A percentile compares a stretch with the other conserved stretches of the same genome.
These are phyloP conservation scores for Wickerhamomyces strasburgensis DNA, from an alignment of 805 yeast genomes.

Conservation along the genomic window DNA sequence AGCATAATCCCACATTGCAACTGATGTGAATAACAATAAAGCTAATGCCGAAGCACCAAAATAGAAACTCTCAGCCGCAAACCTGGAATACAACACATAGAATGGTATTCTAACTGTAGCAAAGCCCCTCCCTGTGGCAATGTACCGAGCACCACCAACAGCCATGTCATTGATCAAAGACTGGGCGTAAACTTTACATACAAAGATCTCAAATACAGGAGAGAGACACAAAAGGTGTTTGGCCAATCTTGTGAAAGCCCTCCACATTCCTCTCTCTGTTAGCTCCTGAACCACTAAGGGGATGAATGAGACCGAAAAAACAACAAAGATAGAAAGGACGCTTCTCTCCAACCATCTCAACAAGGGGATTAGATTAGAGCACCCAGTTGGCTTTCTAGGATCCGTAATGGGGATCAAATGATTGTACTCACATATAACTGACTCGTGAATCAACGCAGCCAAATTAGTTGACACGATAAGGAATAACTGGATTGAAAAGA, in stretches of 20 bases:
- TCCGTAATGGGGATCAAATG: constrained; percentile 56
- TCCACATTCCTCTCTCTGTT: constrained; percentile 70
- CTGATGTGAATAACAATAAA: constrained; percentile 50
- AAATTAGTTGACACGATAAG: constrained; percentile 54
- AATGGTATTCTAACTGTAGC: constrained; percentile 72
- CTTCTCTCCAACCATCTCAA: constrained; percentile 71
- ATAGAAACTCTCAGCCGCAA: constrained; percentile 62
- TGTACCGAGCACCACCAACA: constrained; percentile 77
- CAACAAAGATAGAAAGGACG: constrained; percentile 67
- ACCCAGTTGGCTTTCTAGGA: constrained; percentile 60
- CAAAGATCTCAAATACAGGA: constrained; percentile 76
- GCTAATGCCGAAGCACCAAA: constrained; percentile 52
- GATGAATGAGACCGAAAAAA: constrained; percentile 67
- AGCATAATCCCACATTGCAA: constrained; percentile 57
- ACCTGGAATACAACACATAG: constrained; percentile 59
- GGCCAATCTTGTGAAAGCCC: constrained; percentile 55
- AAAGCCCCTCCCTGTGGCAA: constrained; percentile 79
- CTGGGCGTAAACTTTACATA: constrained; percentile 70
- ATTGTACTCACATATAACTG: constrained; percentile 58
- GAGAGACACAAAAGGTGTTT: constrained; percentile 69
- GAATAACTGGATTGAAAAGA: constrained; percentile 61
- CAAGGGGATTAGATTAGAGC: constrained; percentile 66
- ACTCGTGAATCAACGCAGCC: constrained; percentile 57
- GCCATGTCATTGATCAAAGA: constrained; percentile 63
- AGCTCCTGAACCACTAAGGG: constrained; percentile 76